phyloP scores from a whole-genome alignment of 176 grass and related monocot genomes.

The Triticum urartu region DNA sequence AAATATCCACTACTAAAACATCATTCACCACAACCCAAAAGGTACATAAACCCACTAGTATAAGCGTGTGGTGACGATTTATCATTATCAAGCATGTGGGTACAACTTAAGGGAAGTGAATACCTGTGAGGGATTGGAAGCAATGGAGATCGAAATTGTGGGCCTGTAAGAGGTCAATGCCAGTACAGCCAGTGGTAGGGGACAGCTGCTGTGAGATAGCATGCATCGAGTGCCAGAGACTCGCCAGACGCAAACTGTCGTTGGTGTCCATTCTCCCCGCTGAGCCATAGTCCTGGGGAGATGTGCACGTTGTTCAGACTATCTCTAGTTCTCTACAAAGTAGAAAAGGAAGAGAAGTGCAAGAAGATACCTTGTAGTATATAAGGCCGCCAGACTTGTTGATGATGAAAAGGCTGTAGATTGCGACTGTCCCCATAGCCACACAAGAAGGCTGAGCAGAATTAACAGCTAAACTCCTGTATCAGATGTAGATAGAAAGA shows the following conservation, averaged over 20 bases:
- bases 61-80: background rate
- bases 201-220: conserved; percentile 98
- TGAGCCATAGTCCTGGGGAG: conserved; percentile 74
- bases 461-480: background rate
- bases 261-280: conserved; percentile 94
- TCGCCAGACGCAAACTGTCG: conserved; percentile 80
- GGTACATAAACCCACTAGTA: background rate
- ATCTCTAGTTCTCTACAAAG: background rate
- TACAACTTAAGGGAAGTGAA: conserved; percentile 1
- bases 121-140: conserved; percentile 93
- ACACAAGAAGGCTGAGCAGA: background rate
- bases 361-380: conserved; percentile 70
- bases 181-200: conserved; percentile 64
- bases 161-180: conserved; percentile 81
- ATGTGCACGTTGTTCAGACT: conserved; percentile 13
- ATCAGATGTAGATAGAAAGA: background rate
- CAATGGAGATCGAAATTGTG: conserved; percentile 94
- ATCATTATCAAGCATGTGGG: background rate
- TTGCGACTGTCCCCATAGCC: conserved; percentile 56
- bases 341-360: conserved; percentile 12
- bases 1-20: background rate
- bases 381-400: conserved; percentile 97
- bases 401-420: conserved; percentile 98
- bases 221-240: conserved; percentile 98
- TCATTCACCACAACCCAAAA: background rate